Conservation (phyloP, 768 basidiomycete genomes). For the Phlebiopsis flavidoalba region DNA sequence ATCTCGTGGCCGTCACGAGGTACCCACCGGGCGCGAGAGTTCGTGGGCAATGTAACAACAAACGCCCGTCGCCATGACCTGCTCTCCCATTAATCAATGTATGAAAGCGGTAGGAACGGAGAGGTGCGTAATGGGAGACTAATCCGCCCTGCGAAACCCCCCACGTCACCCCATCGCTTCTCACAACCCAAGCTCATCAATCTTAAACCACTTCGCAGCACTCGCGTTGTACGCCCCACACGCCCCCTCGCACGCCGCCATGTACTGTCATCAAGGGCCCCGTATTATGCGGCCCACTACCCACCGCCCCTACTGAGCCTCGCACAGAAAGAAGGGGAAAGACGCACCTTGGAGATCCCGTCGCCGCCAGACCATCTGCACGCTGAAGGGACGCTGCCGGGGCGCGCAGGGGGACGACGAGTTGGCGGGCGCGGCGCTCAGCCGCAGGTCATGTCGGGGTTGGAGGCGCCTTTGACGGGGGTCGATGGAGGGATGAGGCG, state of each 20-base stretch:
- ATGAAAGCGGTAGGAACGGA: no score
- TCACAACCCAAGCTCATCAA: slow-evolving; percentile 24
- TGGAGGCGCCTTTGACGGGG: slow-evolving; percentile 54
- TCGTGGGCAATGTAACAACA: slow-evolving; percentile 28
- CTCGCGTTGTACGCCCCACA: slow-evolving; percentile 59
- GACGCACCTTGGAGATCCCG: slow-evolving; percentile 28
- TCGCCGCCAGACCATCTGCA: slow-evolving; percentile 51
- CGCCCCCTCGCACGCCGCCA: slow-evolving; percentile 56
- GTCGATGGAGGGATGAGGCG: slow-evolving; percentile 40
- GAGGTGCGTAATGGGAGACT: slow-evolving; percentile 4
- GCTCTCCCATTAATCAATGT: no score
- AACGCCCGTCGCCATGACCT: slow-evolving; percentile 23
- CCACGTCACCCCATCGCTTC: slow-evolving; percentile 17
- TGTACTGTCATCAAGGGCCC: slow-evolving; percentile 73
- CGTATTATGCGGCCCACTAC: slow-evolving; percentile 48
- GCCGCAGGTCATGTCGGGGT: slow-evolving; percentile 55
- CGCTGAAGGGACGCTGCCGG: slow-evolving; percentile 49
- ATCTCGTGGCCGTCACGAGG: slow-evolving; percentile 77
- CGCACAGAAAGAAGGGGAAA: background rate
- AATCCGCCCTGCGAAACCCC: no score
- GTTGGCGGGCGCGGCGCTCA: slow-evolving; percentile 41
- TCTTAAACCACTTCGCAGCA: slow-evolving; percentile 69
- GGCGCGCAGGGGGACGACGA: slow-evolving; percentile 52
- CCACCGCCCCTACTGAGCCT: background rate
- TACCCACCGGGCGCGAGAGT: slow-evolving; percentile 67